A percentile compares a stretch with the other conserved stretches of the same genome.
phyloP scores from a whole-genome alignment of 1,284 basidiomycete species.

The Puccinia triticina region DNA sequence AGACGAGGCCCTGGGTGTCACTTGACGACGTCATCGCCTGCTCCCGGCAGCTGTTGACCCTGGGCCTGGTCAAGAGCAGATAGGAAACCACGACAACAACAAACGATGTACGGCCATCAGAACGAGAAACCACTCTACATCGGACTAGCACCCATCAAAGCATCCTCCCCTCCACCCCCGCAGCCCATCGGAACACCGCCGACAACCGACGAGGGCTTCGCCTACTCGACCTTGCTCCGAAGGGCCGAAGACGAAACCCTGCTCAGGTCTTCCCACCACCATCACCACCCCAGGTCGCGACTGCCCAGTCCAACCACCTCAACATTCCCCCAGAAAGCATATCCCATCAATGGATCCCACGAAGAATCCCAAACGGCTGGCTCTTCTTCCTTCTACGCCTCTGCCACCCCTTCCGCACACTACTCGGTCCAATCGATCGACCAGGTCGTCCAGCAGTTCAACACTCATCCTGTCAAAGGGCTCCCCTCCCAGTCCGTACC shows the following conservation, averaged over 20 bases:
- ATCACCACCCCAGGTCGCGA: neutral
- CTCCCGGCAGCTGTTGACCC: too few species aligned
- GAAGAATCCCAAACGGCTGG: neutral
- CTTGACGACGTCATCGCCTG: too few species aligned
- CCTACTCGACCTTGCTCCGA: constrained; percentile 34
- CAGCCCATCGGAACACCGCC: constrained; percentile 37
- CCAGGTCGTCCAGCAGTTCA: constrained; percentile 63
- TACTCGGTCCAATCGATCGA: constrained; percentile 45
- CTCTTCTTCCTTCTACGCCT: constrained; percentile 2
- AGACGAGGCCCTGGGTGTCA: too few species aligned
- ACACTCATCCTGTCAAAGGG: constrained; percentile 69
- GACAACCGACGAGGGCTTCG: constrained; percentile 31
- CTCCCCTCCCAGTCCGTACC: constrained; percentile 70
- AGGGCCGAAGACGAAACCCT: constrained; percentile 31
- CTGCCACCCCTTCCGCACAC: constrained; percentile 40
- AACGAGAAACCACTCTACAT: constrained; percentile 38
- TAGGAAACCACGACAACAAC: neutral
- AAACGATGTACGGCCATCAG: too few species aligned
- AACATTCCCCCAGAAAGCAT: neutral
- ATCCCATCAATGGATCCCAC: neutral
- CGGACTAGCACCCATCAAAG: neutral
- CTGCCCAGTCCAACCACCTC: constrained; percentile 4
- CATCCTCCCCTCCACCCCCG: neutral
- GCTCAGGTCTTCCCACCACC: constrained; percentile 11
- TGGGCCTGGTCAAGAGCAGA: neutral